Percentiles rank a stretch among this genome's conserved stretches.
phyloP scores from a whole-genome alignment of 495 filamentous ascomycete genomes.

The Darksidea phi region DNA sequence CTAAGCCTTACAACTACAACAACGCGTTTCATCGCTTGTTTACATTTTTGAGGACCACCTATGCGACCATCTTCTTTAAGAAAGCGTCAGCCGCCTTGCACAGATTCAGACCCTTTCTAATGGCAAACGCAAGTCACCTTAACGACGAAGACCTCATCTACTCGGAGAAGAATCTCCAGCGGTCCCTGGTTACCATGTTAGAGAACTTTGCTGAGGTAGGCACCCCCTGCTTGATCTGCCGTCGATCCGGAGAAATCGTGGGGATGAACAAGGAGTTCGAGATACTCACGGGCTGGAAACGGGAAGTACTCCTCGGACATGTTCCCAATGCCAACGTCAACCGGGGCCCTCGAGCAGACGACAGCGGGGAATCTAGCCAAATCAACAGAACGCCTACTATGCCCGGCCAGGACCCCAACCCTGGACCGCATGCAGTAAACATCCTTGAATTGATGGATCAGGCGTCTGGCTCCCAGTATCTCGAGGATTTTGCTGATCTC shows the following conservation, averaged over 20 bases:
- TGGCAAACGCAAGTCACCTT: conserved; percentile 78
- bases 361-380: conserved; percentile 35
- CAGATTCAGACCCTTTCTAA: conserved; percentile 87
- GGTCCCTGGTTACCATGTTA: conserved; percentile 86
- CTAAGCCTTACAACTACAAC: conserved; percentile 86
- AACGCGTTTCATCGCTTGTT: conserved; percentile 86
- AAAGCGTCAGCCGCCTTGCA: conserved; percentile 84
- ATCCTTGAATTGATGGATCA: conserved; percentile 91
- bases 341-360: conserved; percentile 37
- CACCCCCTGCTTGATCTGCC: conserved; percentile 86
- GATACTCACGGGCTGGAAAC: conserved; percentile 90
- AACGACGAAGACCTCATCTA: conserved; percentile 87
- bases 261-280: conserved; percentile 92
- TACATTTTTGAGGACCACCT: conserved; percentile 74
- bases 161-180: conserved; percentile 96
- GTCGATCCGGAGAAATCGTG: conserved; percentile 88
- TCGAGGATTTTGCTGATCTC: conserved; percentile 88
- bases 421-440: conserved; percentile 70
- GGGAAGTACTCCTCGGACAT: conserved; percentile 84
- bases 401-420: conserved; percentile 23
- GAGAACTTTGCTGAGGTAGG: conserved; percentile 74
- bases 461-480: conserved; percentile 88
- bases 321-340: conserved; percentile 89
- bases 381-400: conserved; percentile 48
- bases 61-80: conserved; percentile 63